phyloP scores from a whole-genome alignment of 805 yeast genomes.

The Candida multigemmis region DNA sequence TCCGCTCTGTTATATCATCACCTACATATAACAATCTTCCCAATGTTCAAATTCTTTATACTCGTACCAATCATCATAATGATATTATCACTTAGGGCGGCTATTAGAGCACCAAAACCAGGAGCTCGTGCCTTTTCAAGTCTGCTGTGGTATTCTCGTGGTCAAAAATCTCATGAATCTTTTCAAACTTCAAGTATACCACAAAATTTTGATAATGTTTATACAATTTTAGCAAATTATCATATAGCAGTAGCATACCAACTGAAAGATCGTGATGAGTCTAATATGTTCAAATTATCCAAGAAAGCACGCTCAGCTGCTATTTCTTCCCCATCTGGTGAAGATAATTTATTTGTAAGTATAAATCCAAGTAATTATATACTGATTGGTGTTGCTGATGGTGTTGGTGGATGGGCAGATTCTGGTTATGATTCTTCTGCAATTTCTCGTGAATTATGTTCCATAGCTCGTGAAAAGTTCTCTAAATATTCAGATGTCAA shows the following conservation, averaged over 20 bases:
- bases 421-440: slow-evolving; percentile 87
- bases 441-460: slow-evolving; percentile 72
- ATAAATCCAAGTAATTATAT: slow-evolving; percentile 27
- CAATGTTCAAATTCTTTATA: too few relatives aligned
- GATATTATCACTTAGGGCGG: too few relatives aligned
- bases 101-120: too few relatives aligned
- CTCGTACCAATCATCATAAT: too few relatives aligned
- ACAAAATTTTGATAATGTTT: too few relatives aligned
- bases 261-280: slow-evolving; percentile 58
- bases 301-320: slow-evolving; percentile 30
- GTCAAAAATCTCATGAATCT: too few relatives aligned
- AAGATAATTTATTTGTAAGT: slow-evolving; percentile 61
- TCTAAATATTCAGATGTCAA: slow-evolving; percentile 4
- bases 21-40: too few relatives aligned
- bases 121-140: too few relatives aligned
- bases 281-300: slow-evolving; percentile 30
- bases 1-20: too few relatives aligned
- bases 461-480: slow-evolving; percentile 37
- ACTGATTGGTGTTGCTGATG: slow-evolving; percentile 84
- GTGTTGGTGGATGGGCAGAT: slow-evolving; percentile 97
- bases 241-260: slow-evolving; percentile 62
- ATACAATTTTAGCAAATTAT: too few relatives aligned
- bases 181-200: too few relatives aligned
- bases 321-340: slow-evolving; percentile 51
- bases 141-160: too few relatives aligned